Base-by-base conservation (phyloP, 805 yeast genomes). In the Metschnikowia rubicola region DNA sequence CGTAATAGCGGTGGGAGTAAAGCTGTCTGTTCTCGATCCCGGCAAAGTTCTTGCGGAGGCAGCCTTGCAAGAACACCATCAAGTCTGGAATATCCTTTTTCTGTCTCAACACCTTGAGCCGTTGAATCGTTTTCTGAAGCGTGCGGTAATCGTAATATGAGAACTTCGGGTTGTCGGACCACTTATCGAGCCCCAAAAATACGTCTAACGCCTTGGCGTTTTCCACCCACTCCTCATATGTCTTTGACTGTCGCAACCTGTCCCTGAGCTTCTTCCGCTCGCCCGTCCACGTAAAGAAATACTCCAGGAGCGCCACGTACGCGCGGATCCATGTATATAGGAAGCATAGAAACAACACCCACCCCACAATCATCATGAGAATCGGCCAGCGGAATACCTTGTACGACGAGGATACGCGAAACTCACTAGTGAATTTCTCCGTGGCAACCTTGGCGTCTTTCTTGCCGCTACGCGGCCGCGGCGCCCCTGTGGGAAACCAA, bases 1-100 rank as follows among this genome's bases (percentile, higher is more conserved):
- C 94, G 58, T 79, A 84, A 61, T 86, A 84, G 39, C 87, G 70
- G 63, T 86, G 90, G 4, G 88, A 81, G 58, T 86, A 87, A 26
- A 86, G 68, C 46, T 78, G 73, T 31, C 87, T 78, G 57, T 85
- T 84, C 60, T 86, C 92, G 3, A 81, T 81, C 2, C 94, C 94
- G 3, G 89, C 90, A 67, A 86, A 87, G 58, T 87, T 86, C 43
- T 80, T 73, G 59, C 83, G 84, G 26, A 86, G 63, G 55, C 91
- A 85, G 3, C 81, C 81, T 53, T 83, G 88, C 31, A 87, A 64
- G 8, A 82, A 65, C 10, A 77, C 62, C 67, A 80, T 69, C 30
- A 85, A 60, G 40, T 79, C 82, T 15, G 76, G 77, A 12, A 66
- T 55, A 3, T 64, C 59, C 17, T 44, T 39, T 3, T 60, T 56